phyloP scores from a whole-genome alignment of 78 protist species.

The Blattamonas nauphoetae region DNA sequence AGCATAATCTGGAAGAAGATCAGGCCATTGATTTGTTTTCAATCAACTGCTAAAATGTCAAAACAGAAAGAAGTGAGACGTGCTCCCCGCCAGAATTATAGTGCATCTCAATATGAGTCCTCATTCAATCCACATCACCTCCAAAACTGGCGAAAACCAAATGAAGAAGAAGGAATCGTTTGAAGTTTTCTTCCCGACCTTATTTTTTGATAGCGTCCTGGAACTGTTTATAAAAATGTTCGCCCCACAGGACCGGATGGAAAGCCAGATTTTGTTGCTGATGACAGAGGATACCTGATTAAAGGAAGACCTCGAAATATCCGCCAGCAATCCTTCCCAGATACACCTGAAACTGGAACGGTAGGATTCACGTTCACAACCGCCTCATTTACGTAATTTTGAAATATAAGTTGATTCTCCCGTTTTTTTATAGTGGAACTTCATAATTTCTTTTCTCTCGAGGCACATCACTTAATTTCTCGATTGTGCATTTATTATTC shows the following conservation, averaged over 20 bases:
- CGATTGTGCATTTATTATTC: too few relatives aligned
- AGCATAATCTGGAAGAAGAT: too few relatives aligned
- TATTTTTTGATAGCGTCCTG: neutral
- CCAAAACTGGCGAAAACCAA: neutral
- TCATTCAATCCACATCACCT: neutral
- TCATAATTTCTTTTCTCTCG: too few relatives aligned
- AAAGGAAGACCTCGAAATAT: neutral
- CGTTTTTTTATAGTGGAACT: too few relatives aligned
- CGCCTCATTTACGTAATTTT: neutral
- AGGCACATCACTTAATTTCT: too few relatives aligned
- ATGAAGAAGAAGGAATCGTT: neutral
- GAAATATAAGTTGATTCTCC: too few relatives aligned
- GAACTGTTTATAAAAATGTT: neutral
- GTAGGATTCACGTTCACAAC: neutral
- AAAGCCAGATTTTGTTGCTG: neutral
- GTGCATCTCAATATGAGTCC: neutral
- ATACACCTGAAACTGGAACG: neutral
- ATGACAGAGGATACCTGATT: neutral
- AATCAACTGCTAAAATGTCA: too few relatives aligned
- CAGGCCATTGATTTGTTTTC: too few relatives aligned
- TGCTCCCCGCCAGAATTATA: neutral
- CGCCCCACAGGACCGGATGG: neutral
- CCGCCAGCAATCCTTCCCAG: neutral
- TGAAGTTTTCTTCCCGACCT: neutral
- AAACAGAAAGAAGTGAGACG: too few relatives aligned